A percentile compares a stretch with the other conserved stretches of the same genome.
These are phyloP conservation scores for Staphylotrichum longicolle DNA, from an alignment of 495 filamentous ascomycete genomes.

Conservation along the genomic window DNA sequence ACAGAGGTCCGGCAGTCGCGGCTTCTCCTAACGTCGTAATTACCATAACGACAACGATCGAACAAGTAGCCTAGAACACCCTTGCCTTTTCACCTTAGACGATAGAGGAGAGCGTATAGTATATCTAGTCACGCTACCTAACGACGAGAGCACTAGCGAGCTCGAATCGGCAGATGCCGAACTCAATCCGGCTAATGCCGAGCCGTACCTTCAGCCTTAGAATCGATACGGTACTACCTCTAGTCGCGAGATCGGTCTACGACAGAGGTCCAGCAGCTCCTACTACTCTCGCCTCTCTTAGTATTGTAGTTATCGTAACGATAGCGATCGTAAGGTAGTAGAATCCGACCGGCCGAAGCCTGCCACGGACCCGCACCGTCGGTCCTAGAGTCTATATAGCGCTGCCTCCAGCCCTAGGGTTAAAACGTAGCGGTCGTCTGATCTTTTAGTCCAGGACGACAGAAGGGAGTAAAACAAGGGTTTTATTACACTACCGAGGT, in stretches of 20 bases:
- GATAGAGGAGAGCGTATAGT: no score
- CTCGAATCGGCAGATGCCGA: constrained; percentile 2
- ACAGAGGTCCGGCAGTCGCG: constrained; percentile 12
- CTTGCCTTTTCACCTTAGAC: no score
- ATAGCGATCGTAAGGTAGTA: constrained; percentile 14
- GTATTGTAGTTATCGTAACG: constrained; percentile 11
- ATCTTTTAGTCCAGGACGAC: constrained; percentile 6
- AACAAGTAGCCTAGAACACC: no score
- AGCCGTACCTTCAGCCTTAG: not conserved
- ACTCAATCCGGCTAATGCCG: constrained; percentile 11
- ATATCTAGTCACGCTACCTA: not conserved
- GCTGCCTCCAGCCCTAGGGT: not conserved
- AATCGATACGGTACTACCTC: no score
- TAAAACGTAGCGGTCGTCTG: constrained; percentile 3
- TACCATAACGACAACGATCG: no score
- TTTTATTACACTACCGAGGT: constrained; percentile 2
- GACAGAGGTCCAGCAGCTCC: no score
- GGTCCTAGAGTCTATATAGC: constrained; percentile 5
- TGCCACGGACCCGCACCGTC: not conserved
- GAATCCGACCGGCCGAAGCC: constrained; percentile 5
- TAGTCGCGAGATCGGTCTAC: no score
- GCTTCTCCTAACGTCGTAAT: constrained; percentile 13
- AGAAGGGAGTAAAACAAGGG: constrained; percentile 4
- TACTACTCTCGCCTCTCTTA: no score
- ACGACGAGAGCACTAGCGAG: not conserved